Evolutionary conservation across 1,284 basidiomycete species (phyloP).

Genomic region (Cerrena zonata): DNA sequence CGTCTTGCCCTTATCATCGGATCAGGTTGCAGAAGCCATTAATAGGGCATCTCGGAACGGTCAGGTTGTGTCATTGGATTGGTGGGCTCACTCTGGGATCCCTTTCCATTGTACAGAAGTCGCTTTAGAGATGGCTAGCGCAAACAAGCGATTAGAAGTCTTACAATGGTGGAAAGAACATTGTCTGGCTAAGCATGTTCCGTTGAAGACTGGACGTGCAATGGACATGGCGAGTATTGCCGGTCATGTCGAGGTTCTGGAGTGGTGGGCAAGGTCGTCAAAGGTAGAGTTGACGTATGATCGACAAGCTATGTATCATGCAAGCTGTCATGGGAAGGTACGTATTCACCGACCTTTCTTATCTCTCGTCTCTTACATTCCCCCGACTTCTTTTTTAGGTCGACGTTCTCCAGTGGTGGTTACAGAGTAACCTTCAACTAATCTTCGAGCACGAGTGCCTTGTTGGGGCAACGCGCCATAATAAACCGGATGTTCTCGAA

Average conservation of each 20-base stretch:
- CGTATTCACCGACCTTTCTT: background rate
- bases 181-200: slow-evolving; percentile 31
- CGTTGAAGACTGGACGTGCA: slow-evolving; percentile 72
- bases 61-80: slow-evolving; percentile 59
- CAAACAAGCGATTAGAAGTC: slow-evolving; percentile 64
- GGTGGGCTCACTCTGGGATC: slow-evolving; percentile 59
- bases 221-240: slow-evolving; percentile 75
- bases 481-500: slow-evolving; percentile 72
- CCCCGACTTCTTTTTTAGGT: slow-evolving; percentile 26
- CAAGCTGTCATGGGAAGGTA: slow-evolving; percentile 69
- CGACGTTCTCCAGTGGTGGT: slow-evolving; percentile 79
- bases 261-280: slow-evolving; percentile 75
- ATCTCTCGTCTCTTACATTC: background rate
- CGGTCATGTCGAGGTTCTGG: slow-evolving; percentile 63
- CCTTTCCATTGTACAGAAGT: slow-evolving; percentile 68
- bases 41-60: slow-evolving; percentile 70
- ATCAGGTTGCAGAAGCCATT: slow-evolving; percentile 55
- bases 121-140: slow-evolving; percentile 69
- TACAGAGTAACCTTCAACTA: slow-evolving; percentile 66
- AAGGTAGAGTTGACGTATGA: slow-evolving; percentile 73
- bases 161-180: slow-evolving; percentile 73
- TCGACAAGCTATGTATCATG: slow-evolving; percentile 65
- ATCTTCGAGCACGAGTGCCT: slow-evolving; percentile 75
- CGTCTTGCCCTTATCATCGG: slow-evolving; percentile 45
- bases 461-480: slow-evolving; percentile 71